Conservation (phyloP, 345 rosid species). For the Anacardium occidentale region DNA sequence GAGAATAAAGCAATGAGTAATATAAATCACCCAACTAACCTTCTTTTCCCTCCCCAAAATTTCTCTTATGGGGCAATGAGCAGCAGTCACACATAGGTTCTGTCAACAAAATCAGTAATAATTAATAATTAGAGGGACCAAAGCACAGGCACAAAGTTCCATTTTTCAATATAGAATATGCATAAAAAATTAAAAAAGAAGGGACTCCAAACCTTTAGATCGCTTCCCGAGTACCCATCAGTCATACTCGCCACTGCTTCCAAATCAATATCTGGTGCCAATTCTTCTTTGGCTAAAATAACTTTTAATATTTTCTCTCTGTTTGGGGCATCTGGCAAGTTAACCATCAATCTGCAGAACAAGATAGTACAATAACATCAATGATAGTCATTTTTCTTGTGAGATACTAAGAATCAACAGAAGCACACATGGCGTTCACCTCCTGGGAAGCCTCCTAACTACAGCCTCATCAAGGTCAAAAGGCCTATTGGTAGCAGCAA, state of each 20-base stretch:
- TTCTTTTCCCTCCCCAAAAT: slow-evolving; percentile 88
- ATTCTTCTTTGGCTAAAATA: slow-evolving; percentile 85
- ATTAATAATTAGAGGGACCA: neutral
- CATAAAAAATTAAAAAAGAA: neutral
- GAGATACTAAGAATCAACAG: neutral
- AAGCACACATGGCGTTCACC: slow-evolving; percentile 36
- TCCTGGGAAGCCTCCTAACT: slow-evolving; percentile 93
- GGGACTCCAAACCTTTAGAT: slow-evolving; percentile 63
- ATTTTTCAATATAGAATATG: slow-evolving; percentile 8
- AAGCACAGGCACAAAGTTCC: neutral
- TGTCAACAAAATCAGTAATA: slow-evolving; percentile 26
- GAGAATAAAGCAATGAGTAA: too few species aligned
- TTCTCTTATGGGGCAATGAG: slow-evolving; percentile 95
- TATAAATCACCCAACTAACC: slow-evolving; percentile 45
- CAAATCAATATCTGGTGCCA: slow-evolving; percentile 64
- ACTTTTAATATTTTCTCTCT: slow-evolving; percentile 82
- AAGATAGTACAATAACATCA: slow-evolving; percentile 7
- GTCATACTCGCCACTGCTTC: slow-evolving; percentile 89
- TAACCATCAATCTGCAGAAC: slow-evolving; percentile 82
- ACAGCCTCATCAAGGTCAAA: slow-evolving; percentile 99
- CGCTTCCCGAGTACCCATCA: slow-evolving; percentile 97
- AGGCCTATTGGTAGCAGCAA: slow-evolving; percentile 95
- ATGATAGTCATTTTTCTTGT: neutral
- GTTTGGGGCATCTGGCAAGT: slow-evolving; percentile 82
- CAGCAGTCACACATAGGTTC: slow-evolving; percentile 94